Conservation (phyloP, 2,329 filamentous ascomycete species). For the Macrophomina phaseolina region DNA sequence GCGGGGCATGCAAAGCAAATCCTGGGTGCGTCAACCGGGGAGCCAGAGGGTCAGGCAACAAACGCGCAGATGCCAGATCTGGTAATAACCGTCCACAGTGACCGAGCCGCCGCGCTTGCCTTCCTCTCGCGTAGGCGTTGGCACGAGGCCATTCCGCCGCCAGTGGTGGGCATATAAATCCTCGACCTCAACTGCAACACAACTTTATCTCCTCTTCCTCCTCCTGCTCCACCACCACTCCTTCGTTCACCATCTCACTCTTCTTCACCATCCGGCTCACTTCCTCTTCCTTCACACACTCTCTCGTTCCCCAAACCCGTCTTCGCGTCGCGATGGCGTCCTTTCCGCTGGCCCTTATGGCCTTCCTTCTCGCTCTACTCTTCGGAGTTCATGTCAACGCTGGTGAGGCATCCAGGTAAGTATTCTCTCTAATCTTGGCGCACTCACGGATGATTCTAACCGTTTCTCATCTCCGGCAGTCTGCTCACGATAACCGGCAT, state of each 20-base stretch:
- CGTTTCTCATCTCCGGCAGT: not conserved
- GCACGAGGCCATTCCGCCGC: not conserved
- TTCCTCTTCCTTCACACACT: not conserved
- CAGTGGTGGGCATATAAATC: constrained; percentile 1
- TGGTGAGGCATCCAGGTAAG: not conserved
- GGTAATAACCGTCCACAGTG: not conserved
- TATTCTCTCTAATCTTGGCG: not conserved
- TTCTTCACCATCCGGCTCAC: not conserved
- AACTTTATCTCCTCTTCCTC: not conserved
- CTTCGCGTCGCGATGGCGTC: constrained; percentile 3
- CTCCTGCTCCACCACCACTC: not conserved
- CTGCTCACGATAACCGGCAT: no score
- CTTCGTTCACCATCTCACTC: constrained; percentile 2
- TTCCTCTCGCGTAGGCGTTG: not conserved
- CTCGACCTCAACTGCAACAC: not conserved
- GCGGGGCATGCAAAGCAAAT: no score
- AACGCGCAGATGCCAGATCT: not conserved
- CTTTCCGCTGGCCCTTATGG: not conserved
- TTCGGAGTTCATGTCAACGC: not conserved
- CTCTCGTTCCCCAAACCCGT: constrained; percentile 2
- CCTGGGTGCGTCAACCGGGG: not conserved
- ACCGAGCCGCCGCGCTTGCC: not conserved
- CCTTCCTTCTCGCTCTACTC: constrained; percentile 2
- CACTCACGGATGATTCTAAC: not conserved
- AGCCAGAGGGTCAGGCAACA: not conserved